Evolutionary conservation across 169 alveolate genomes (phyloP), one percentile per base, ranked within the genome.

Genomic region (Plasmodium billcollinsi): DNA sequence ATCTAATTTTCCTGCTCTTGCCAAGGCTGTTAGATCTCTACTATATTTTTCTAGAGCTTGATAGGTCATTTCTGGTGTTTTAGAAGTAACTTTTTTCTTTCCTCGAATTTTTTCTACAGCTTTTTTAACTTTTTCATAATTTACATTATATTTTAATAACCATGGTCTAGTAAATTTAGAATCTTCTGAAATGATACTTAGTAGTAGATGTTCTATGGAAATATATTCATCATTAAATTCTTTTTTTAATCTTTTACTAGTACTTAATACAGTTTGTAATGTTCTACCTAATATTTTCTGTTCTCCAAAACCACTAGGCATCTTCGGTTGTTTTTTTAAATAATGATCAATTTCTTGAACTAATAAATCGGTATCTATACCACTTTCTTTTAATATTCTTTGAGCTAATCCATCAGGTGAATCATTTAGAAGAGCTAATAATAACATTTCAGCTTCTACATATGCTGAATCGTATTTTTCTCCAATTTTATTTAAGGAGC

Each of bases 251-350:
- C 97, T 59, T 74, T 93, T 93, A 12, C 97, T 94, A 2, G 96
- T 90, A 20, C 95, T 56, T 18, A 95, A 75, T 24, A 94, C 97
- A 49, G 93, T 89, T 88, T 95, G 97, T 39, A 96, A 92, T 0
- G 95, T 96, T 18, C 97, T 56, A 0, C 97, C 97, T 20, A 96
- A 88, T 3, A 96, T 96, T 83, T 96, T 96, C 74, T 95, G 97
- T 73, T 96, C 97, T 43, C 97, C 97, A 83, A 95, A 95, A 3
- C 97, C 97, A 62, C 96, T 93, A 0, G 96, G 91, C 97, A 96
- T 96, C 18, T 94, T 83, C 3, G 96, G 97, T 88, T 90, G 97
- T 43, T 83, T 93, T 70, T 93, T 63, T 73, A 96, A 92, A 76
- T 95, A 97, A 0, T 62, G 70, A 61, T 95, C 96, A 47, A 96